Evolutionary conservation across 176 grass and related monocot genomes (phyloP).

Genomic region (Pontederia paniculata): DNA sequence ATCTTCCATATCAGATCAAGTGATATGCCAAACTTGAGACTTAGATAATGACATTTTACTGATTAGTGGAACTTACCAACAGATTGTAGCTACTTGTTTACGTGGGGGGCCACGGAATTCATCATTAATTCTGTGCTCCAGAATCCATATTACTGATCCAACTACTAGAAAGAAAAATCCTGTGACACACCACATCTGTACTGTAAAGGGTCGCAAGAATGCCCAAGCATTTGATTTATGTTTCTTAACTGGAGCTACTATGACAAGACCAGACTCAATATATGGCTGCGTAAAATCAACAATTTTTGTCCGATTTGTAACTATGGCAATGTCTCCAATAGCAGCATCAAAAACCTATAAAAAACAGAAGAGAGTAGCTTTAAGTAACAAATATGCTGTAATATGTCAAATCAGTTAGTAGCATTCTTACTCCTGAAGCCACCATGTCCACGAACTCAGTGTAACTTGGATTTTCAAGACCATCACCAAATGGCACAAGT

Average conservation of each 20-base stretch:
- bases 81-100: constrained; percentile 66
- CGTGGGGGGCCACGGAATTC: constrained; percentile 75
- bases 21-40: no score
- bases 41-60: not conserved
- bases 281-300: constrained; percentile 89
- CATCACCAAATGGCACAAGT: constrained; percentile 50
- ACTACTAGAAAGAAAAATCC: constrained; percentile 64
- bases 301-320: constrained; percentile 48
- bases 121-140: constrained; percentile 91
- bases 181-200: constrained; percentile 80
- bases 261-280: constrained; percentile 75
- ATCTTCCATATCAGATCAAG: no score
- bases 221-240: constrained; percentile 64
- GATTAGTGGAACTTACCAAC: constrained; percentile 40
- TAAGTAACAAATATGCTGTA: no score
- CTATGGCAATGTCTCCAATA: constrained; percentile 73
- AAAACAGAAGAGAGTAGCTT: not conserved
- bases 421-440: no score
- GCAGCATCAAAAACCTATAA: constrained; percentile 67
- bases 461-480: constrained; percentile 61
- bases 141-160: constrained; percentile 78
- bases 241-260: constrained; percentile 60
- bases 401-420: no score
- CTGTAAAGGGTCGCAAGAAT: constrained; percentile 79
- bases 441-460: constrained; percentile 20